These are phyloP conservation scores for Gymnopilus dilepis DNA, from an alignment of 768 basidiomycete genomes.

Conservation along the genomic window DNA sequence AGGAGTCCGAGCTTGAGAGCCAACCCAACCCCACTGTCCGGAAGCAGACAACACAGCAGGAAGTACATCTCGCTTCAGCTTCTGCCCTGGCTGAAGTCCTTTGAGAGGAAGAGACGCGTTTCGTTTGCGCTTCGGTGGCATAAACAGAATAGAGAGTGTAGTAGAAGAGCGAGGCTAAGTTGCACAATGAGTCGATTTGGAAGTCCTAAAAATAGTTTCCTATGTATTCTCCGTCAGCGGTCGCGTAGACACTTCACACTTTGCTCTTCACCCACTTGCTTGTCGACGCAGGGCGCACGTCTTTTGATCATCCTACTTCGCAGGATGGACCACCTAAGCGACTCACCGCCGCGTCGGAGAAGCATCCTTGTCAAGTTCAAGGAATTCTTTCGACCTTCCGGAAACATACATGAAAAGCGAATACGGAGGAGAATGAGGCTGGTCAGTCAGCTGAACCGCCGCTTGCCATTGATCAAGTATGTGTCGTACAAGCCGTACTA, in stretches of 20 bases:
- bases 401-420: slow-evolving; percentile 41
- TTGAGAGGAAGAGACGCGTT: slow-evolving; percentile 49
- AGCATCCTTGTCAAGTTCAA: slow-evolving; percentile 27
- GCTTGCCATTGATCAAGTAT: slow-evolving; percentile 43
- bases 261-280: too few species aligned
- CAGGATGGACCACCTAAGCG: not conserved
- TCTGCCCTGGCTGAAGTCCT: slow-evolving; percentile 66
- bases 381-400: slow-evolving; percentile 24
- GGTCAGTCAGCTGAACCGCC: slow-evolving; percentile 38
- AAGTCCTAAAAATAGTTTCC: not conserved
- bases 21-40: slow-evolving; percentile 84
- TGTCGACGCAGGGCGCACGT: not conserved
- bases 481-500: slow-evolving; percentile 11
- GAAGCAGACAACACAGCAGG: slow-evolving; percentile 38
- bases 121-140: slow-evolving; percentile 66
- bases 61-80: slow-evolving; percentile 61
- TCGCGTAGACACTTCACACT: too few species aligned
- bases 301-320: not conserved
- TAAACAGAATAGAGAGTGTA: slow-evolving; percentile 30
- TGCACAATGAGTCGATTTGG: too few species aligned
- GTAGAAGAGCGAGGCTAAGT: slow-evolving; percentile 12
- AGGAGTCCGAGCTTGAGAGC: slow-evolving; percentile 58
- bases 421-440: slow-evolving; percentile 51
- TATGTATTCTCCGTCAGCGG: too few species aligned
- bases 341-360: slow-evolving; percentile 14